Evolutionary conservation across 176 grass and related monocot species (phyloP).

Genomic region (Oryza rufipogon): DNA sequence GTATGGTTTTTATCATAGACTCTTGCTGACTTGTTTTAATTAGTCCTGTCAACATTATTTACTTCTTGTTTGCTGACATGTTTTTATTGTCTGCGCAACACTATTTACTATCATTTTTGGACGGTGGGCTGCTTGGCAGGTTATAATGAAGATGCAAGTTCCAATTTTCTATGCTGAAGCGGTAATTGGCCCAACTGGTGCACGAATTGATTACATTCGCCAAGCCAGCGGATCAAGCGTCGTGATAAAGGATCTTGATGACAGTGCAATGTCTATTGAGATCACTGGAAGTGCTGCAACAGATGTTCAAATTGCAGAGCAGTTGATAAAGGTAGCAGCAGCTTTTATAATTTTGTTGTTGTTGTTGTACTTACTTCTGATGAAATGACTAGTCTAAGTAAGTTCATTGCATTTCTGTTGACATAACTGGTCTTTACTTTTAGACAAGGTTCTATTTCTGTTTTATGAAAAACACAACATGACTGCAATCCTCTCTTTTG

Average conservation of each 20-base stretch:
- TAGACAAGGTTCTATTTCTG: conserved; percentile 1
- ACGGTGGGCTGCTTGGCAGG: conserved; percentile 41
- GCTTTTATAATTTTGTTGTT: not conserved
- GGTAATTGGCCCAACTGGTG: conserved; percentile 51
- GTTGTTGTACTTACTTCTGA: not conserved
- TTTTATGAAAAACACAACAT: conserved; percentile 7
- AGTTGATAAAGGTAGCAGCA: conserved; percentile 50
- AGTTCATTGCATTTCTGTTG: not conserved
- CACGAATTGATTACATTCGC: conserved; percentile 60
- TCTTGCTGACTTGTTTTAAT: conserved; percentile 19
- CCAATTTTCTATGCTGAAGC: conserved; percentile 57
- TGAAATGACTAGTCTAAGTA: conserved; percentile 9
- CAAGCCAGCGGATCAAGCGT: conserved; percentile 44
- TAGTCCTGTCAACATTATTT: conserved; percentile 31
- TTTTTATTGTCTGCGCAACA: conserved; percentile 21
- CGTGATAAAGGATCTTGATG: conserved; percentile 34
- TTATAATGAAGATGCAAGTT: conserved; percentile 53
- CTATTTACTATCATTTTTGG: conserved; percentile 30
- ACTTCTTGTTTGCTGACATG: conserved; percentile 11
- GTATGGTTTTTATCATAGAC: conserved; percentile 15
- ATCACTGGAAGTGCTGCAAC: conserved; percentile 47
- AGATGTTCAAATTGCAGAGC: conserved; percentile 52
- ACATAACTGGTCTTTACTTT: conserved; percentile 20
- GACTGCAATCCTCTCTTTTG: not conserved
- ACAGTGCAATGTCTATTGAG: conserved; percentile 43